Percentiles rank a stretch among this genome's conserved stretches.
phyloP scores from a whole-genome alignment of 176 grass and related monocot genomes.

The Rhynchospora pubera region DNA sequence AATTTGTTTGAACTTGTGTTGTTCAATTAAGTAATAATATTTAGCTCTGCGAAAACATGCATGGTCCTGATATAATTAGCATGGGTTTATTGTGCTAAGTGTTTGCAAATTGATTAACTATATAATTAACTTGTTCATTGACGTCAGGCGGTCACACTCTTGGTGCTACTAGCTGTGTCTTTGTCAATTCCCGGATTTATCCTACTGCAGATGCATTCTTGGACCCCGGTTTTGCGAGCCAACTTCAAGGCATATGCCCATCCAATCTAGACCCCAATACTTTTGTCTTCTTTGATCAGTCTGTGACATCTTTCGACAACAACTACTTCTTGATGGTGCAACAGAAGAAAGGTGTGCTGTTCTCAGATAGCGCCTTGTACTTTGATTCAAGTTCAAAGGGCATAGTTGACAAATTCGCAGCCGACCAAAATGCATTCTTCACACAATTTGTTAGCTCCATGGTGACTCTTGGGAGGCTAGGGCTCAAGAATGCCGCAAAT shows the following conservation, averaged over 20 bases:
- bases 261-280: constrained; percentile 4
- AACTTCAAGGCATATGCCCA: constrained; percentile 47
- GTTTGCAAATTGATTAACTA: too few relatives aligned
- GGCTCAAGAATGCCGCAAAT: constrained; percentile 31
- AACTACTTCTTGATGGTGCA: constrained; percentile 59
- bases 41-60: too few relatives aligned
- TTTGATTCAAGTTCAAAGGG: constrained; percentile 19
- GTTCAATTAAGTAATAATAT: too few relatives aligned
- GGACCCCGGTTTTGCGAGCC: constrained; percentile 25
- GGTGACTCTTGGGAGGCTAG: constrained; percentile 46
- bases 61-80: too few relatives aligned
- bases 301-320: constrained; percentile 50
- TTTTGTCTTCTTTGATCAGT: constrained; percentile 51
- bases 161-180: constrained; percentile 56
- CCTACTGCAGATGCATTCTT: constrained; percentile 14
- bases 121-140: too few relatives aligned
- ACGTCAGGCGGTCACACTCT: constrained; percentile 53
- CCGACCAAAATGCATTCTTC: constrained; percentile 49
- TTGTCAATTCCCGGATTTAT: constrained; percentile 50
- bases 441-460: constrained; percentile 47
- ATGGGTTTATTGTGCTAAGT: too few relatives aligned
- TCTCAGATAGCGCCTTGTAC: constrained; percentile 50
- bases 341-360: constrained; percentile 35
- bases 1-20: too few relatives aligned
- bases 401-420: constrained; percentile 27